These are phyloP conservation scores for Penicillium herquei DNA, from an alignment of 495 filamentous ascomycete species.

Conservation along the genomic window DNA sequence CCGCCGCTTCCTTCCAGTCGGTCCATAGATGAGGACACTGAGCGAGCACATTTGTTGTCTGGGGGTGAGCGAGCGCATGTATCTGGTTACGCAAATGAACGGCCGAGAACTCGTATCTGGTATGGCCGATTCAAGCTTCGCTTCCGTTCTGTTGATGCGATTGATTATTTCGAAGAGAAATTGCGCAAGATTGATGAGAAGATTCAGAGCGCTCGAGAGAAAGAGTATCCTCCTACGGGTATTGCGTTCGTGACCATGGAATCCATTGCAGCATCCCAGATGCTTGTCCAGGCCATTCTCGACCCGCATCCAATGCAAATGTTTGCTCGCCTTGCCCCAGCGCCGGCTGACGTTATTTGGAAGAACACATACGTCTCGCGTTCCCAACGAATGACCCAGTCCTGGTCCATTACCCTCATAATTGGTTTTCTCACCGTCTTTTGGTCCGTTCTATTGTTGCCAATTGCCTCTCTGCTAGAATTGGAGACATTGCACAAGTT, in stretches of 20 bases:
- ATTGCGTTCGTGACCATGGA: slow-evolving; percentile 97
- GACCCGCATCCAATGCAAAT: slow-evolving; percentile 84
- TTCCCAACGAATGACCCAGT: slow-evolving; percentile 65
- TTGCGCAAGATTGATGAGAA: slow-evolving; percentile 78
- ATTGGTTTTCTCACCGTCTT: slow-evolving; percentile 81
- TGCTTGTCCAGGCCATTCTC: slow-evolving; percentile 89
- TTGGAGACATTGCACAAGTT: slow-evolving; percentile 72
- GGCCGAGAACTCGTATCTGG: slow-evolving; percentile 74
- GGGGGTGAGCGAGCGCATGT: slow-evolving; percentile 35
- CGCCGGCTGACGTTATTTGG: slow-evolving; percentile 90
- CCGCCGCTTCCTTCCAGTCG: slow-evolving; percentile 36
- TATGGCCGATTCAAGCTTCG: slow-evolving; percentile 75
- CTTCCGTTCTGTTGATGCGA: slow-evolving; percentile 76
- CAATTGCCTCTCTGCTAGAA: slow-evolving; percentile 74
- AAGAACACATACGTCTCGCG: slow-evolving; percentile 86
- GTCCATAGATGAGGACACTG: slow-evolving; percentile 41
- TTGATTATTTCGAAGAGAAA: slow-evolving; percentile 89
- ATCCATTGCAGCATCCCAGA: slow-evolving; percentile 87
- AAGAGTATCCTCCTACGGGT: slow-evolving; percentile 73
- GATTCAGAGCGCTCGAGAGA: slow-evolving; percentile 66
- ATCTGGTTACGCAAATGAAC: slow-evolving; percentile 39
- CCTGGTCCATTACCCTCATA: slow-evolving; percentile 78
- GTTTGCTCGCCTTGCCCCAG: slow-evolving; percentile 80
- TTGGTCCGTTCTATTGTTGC: slow-evolving; percentile 84
- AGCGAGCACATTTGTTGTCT: slow-evolving; percentile 53